Percentiles rank a stretch among this genome's conserved stretches.
Conservation (phyloP, 305 asterid species). For the Nicotiana rustica region DNA sequence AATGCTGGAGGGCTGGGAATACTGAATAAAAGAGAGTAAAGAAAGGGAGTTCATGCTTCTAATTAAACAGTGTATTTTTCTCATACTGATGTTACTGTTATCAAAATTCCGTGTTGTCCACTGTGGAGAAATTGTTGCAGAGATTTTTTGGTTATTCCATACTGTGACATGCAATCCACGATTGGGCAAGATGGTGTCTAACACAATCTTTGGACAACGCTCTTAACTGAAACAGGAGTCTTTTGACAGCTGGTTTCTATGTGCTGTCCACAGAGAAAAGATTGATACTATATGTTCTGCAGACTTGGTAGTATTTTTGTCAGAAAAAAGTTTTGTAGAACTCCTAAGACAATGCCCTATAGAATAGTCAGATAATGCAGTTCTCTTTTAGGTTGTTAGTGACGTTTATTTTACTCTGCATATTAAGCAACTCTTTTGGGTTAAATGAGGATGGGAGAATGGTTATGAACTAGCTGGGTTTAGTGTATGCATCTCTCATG, state of each 20-base stretch:
- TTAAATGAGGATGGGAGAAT: neutral
- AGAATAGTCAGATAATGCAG: neutral
- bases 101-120: slow-evolving; percentile 4
- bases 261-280: neutral
- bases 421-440: neutral
- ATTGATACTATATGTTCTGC: neutral
- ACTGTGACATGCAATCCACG: neutral
- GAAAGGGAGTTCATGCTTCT: neutral
- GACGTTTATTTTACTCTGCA: neutral
- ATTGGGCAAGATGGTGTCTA: neutral
- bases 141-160: neutral
- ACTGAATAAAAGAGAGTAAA: neutral
- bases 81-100: neutral
- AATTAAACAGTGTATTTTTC: neutral
- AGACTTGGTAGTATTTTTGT: slow-evolving; percentile 24
- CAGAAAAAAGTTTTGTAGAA: neutral
- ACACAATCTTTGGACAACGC: neutral
- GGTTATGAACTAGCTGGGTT: neutral
- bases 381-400: neutral
- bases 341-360: neutral
- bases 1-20: neutral
- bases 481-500: slow-evolving; percentile 12
- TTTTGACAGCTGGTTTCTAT: slow-evolving; percentile 4
- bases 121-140: neutral
- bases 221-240: neutral